Base-by-base conservation (phyloP, 2,329 filamentous ascomycete genomes). In the Pestalotiopsis sp. region DNA sequence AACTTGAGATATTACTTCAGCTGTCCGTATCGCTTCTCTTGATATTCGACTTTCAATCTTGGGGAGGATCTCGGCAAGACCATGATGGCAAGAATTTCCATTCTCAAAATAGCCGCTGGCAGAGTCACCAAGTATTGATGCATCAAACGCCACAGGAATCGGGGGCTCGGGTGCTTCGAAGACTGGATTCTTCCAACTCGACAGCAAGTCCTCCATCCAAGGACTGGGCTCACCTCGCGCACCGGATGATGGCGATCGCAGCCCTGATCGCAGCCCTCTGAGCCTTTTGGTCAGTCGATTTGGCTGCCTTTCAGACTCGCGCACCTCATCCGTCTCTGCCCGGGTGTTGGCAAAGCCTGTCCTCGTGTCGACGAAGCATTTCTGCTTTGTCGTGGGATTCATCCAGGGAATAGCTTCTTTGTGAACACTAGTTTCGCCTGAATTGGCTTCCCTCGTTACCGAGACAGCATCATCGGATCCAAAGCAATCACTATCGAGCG, bases 1-100 rank as follows among this genome's bases (percentile, higher is more conserved):
- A 1, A 99, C 91, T 75, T 99, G 96, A 0, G 90, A 86, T 57
- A 99, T 86, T 0, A 97, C 83, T 63, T 87, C 81, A 0, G 93
- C 92, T 7, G 80, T 76, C 1, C 79, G 77, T 9, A 98, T 81
- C 0, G 85, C 86, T 4, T 82, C 75, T 71, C 90, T 93, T 0
- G 90, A 92, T 1, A 98, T 78, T 12, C 83, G 82, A 0, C 84
- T 81, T 38, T 79, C 76, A 2, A 82, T 70, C 2, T 71, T 66
- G 52, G 49, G 25, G 17, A 72, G 67, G 4, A 70, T 49, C 61
- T 70, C 45, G 75, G 74, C 1, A 77, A 73, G n/a, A 17, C 14
- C 38, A 20, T 57, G 41, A 25, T 57, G 63, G 27, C 63, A 66
- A 23, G 12, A 17, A 41, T 56, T 14, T 12, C 13, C 17, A 11